Base-by-base conservation (phyloP, 305 asterid species). In the Fraxinus angustifolia region DNA sequence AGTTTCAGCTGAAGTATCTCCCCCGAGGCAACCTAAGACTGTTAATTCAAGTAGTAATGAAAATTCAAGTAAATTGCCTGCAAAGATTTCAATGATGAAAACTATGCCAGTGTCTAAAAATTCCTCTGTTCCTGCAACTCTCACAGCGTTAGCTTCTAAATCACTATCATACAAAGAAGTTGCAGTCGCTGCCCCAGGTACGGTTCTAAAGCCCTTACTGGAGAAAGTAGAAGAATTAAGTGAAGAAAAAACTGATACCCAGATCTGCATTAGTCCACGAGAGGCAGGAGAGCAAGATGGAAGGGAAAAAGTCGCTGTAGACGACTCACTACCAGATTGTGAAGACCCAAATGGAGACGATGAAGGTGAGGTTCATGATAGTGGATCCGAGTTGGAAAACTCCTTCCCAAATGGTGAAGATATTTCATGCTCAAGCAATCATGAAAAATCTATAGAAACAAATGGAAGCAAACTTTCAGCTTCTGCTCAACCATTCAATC, bases 381-480 rank as follows among this genome's bases (percentile, higher is more conserved):
- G 80, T 75, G 93, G 78, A 76, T 68, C 89, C 19, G 90, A 88
- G 82, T 80, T 81, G 26, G 85, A 84, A 12, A 84, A 87, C 79
- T 84, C 90, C 42, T 83, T 85, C 78, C 87, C 88, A 60, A 95
- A 88, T 71, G 30, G 80, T 28, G 97, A 90, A 84, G 94, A 90
- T 78, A 80, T 35, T 78, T 81, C 87, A 5, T 80, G 83, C 79
- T 86, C 91, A 6, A 77, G 86, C 79, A 83, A 75, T 78, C 87
- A 87, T 85, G 98, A 91, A 83, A 97, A 89, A 60, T 80, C 87
- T 33, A 81, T 87, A 40, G 98, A 88, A 84, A 77, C 90, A 73
- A 93, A 91, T 38, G 98, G 97, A 87, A 93, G 97, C 87, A 95
- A 95, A 83, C 99, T 97, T 83, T 97, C 99, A 6, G 99, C 99